Base-by-base conservation (phyloP, 768 basidiomycete genomes). In the Leucocoprinus leucothites region DNA sequence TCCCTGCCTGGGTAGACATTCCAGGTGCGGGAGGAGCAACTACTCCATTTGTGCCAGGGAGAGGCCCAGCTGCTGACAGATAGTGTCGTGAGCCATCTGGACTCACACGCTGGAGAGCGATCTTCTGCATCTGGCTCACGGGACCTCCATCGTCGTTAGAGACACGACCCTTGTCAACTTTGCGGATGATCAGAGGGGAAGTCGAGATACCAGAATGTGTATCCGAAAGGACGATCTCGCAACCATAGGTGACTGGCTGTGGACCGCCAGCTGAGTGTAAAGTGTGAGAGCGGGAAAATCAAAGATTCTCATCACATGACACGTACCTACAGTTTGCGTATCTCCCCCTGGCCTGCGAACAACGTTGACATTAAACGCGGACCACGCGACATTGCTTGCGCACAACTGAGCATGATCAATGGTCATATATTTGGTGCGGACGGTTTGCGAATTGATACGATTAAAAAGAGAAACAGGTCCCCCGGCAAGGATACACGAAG, bases 341-440 rank as follows among this genome's bases (percentile, higher is more conserved):
- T 77, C 72, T 60, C 89, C 87, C 58, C 84, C 81, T 52, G 84
- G 82, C 49, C 85, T 83, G 51, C 86, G 87, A 46, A 94, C 81
- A 53, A 96, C 89, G 67, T 92, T 92, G 65, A 96, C 90, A 65
- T 88, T 92, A 76, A 96, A 95, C 34, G 94, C 93, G 54, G 92
- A 92, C 94, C 94, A 96, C 44, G 88, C 81, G 60, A 90, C 77
- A 67, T 93, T 94, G 69, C 89, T 92, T n/a, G 93, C 91, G 71
- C 88, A 89, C 56, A 93, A 74, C 65, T 86, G 84, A 49, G 81
- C 84, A 62, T 85, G 82, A 62, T 95, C 92, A 67, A 95, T 87
- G 52, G 90, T 91, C 91, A 98, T 94, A 71, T 95, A 98, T 76
- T 96, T 96, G 55, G 94, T 97, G 66, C 94, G 87, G 57, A 96